Evolutionary conservation across 331 rosid genomes (phyloP).

Genomic region (Quercus lobata): DNA sequence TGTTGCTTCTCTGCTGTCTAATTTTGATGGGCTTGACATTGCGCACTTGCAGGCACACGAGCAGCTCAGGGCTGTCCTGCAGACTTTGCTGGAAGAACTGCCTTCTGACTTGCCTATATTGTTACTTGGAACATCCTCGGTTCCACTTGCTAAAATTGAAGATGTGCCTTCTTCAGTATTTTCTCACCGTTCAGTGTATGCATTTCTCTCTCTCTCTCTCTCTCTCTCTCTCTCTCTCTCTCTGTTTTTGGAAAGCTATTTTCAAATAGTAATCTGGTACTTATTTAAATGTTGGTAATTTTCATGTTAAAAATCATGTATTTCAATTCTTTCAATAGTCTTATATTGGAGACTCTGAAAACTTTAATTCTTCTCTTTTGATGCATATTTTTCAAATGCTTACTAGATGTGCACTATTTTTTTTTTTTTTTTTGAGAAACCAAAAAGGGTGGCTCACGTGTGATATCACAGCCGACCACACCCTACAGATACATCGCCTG

Average conservation of each 20-base stretch:
- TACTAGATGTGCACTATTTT: too few species aligned
- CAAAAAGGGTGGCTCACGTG: too few species aligned
- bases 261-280: not conserved
- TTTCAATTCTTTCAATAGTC: not conserved
- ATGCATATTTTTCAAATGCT: too few species aligned
- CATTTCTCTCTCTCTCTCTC: not conserved
- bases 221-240: too few species aligned
- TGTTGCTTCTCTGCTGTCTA: constrained; percentile 21
- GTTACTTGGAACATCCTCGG: constrained; percentile 76
- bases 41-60: constrained; percentile 86
- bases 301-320: not conserved
- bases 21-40: constrained; percentile 17
- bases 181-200: constrained; percentile 71
- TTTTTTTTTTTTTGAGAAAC: too few species aligned
- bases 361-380: not conserved
- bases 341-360: not conserved
- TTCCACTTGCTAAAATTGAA: constrained; percentile 56
- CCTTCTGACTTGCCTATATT: constrained; percentile 84
- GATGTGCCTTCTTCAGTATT: constrained; percentile 65
- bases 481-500: too few species aligned
- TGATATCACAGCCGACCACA: too few species aligned
- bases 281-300: constrained; percentile 1
- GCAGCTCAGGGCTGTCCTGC: constrained; percentile 88
- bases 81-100: constrained; percentile 81
- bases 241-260: constrained; percentile 1